phyloP scores from a whole-genome alignment of 805 yeast genomes.

The Candida methanosorbosa region DNA sequence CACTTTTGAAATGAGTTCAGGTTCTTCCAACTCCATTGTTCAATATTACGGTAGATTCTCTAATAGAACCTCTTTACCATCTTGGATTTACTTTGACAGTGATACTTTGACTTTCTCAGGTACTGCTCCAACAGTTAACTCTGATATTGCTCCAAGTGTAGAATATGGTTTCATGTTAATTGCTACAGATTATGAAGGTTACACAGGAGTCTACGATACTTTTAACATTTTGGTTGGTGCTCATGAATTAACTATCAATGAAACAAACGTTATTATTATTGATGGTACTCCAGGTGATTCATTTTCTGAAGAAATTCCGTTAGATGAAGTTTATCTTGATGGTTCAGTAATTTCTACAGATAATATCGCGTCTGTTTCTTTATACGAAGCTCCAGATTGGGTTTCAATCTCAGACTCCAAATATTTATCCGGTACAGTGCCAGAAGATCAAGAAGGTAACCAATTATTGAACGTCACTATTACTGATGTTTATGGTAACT shows the following conservation, averaged over 20 bases:
- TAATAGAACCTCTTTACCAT: conserved; percentile 83
- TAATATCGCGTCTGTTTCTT: conserved; percentile 46
- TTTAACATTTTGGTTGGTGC: conserved; percentile 83
- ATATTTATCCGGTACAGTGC: conserved; percentile 48
- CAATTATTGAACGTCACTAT: conserved; percentile 44
- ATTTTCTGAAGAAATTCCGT: conserved; percentile 52
- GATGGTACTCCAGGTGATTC: conserved; percentile 59
- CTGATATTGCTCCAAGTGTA: conserved; percentile 82
- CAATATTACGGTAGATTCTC: conserved; percentile 76
- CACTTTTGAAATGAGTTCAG: conserved; percentile 41
- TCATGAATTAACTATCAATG: conserved; percentile 65
- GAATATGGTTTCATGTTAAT: conserved; percentile 61
- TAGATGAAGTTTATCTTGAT: conserved; percentile 57
- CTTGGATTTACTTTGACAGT: conserved; percentile 72
- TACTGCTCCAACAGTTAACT: conserved; percentile 78
- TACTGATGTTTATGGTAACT: conserved; percentile 51
- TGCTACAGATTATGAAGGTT: conserved; percentile 74
- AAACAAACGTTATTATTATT: conserved; percentile 45
- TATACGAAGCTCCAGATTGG: conserved; percentile 55
- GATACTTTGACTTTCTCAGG: conserved; percentile 66
- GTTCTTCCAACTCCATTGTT: conserved; percentile 39
- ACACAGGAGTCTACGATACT: conserved; percentile 55
- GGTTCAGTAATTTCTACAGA: conserved; percentile 34
- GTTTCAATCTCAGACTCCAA: conserved; percentile 32
- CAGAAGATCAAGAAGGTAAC: conserved; percentile 32